Evolutionary conservation across 108 stramenopile species (phyloP), one percentile per base, ranked within the genome.

Genomic region (Cylindrotheca closterium): DNA sequence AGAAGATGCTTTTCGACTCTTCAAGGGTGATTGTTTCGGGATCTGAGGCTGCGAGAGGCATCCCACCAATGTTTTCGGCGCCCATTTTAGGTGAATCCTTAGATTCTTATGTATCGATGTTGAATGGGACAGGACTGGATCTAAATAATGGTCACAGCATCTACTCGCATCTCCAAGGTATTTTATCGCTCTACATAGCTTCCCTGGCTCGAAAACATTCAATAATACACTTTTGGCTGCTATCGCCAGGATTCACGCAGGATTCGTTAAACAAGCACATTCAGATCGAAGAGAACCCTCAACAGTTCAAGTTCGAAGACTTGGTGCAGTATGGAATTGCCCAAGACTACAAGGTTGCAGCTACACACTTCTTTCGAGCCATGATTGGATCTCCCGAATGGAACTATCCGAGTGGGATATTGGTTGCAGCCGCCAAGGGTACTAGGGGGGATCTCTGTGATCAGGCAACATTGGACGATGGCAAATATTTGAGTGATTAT

Each of bases 391-490:
- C 30, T 0, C 19, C 34, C 12, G 21, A 58, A 10, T 68, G 67
- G 67, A 45, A 58, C 0, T 70, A 70, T 46, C 68, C 68, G 1
- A 60, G 0, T 51, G 68, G 68, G 28, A 37, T 28, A 23, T 60
- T 70, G 4, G 68, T 70, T 22, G 68, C 57, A 21, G 68, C 68
- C 21, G 24, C 46, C 46, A 37, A 34, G 10, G 68, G 68, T 17
- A 70, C 68, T 25, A 52, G 60, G 19, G 68, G 68, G 30, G 59
- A 58, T 15, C 21, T 70, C 8, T 70, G 68, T 30, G 68, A 70
- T 29, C 68, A 70, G 50, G 15, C 68, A 1, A 33, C 25, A 2
- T 25, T 70, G 50, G 51, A 55, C 8, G 57, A 49, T 23, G 57
- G 48, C 25, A 19, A 58, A 32, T 26, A 57, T 37, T 47, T 68